Conservation (phyloP, 2,329 filamentous ascomycete genomes). For the Aaosphaeria pasadenensis region DNA sequence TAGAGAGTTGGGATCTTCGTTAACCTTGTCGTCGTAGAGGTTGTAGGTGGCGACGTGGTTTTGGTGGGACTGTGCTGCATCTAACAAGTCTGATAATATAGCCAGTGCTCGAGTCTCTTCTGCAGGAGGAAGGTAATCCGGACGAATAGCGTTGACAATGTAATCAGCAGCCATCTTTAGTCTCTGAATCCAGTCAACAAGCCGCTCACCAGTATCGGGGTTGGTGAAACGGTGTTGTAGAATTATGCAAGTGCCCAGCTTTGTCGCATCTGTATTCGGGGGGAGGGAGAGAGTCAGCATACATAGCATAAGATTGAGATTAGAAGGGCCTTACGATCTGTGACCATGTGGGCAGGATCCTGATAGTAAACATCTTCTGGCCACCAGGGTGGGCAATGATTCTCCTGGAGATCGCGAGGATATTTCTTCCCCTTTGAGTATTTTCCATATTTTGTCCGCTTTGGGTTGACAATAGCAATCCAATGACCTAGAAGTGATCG, state of each 20-base stretch:
- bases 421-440: constrained; percentile 24
- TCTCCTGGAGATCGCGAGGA: constrained; percentile 8
- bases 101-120: constrained; percentile 25
- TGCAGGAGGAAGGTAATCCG: constrained; percentile 16
- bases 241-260: constrained; percentile 26
- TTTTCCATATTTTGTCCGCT: constrained; percentile 18
- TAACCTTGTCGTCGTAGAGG: not conserved
- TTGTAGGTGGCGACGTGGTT: constrained; percentile 23
- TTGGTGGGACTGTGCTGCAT: constrained; percentile 24
- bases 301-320: not conserved
- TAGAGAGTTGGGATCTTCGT: constrained; percentile 14
- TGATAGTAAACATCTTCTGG: constrained; percentile 22
- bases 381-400: constrained; percentile 27
- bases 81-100: constrained; percentile 25
- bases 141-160: constrained; percentile 14
- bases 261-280: constrained; percentile 19
- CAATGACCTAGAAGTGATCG: constrained; percentile 30
- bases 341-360: constrained; percentile 32
- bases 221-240: not conserved
- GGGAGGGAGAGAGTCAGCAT: too few species aligned
- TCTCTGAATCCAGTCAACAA: constrained; percentile 20
- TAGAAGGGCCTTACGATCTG: constrained; percentile 14
- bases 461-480: constrained; percentile 27
- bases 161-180: constrained; percentile 19
- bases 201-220: constrained; percentile 13